phyloP scores from a whole-genome alignment of 2,329 filamentous ascomycete genomes.

The Pseudopithomyces maydicus region DNA sequence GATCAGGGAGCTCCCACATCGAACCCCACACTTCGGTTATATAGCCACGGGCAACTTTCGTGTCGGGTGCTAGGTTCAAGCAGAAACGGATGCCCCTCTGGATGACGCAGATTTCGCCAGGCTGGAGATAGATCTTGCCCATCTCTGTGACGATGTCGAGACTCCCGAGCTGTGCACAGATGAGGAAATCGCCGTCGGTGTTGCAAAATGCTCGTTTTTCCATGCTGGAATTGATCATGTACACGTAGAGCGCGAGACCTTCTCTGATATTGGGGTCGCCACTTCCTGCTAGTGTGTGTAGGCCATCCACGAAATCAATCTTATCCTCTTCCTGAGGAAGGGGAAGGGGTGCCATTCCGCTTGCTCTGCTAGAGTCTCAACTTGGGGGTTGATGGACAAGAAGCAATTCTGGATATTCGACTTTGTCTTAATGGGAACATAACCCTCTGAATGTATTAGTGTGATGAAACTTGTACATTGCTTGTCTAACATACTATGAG shows the following conservation, averaged over 20 bases:
- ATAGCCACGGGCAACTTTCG: conserved; percentile 43
- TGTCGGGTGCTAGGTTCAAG: conserved; percentile 38
- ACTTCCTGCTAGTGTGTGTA: conserved; percentile 56
- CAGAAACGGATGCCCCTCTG: conserved; percentile 47
- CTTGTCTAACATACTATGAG: conserved; percentile 38
- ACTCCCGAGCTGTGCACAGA: conserved; percentile 42
- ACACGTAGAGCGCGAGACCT: conserved; percentile 57
- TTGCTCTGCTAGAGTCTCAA: conserved; percentile 57
- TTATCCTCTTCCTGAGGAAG: conserved; percentile 42
- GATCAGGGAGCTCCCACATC: conserved; percentile 47
- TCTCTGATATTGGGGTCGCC: conserved; percentile 58
- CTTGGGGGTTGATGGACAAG: conserved; percentile 52
- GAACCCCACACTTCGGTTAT: conserved; percentile 49
- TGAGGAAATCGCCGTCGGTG: conserved; percentile 47
- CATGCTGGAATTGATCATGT: conserved; percentile 56
- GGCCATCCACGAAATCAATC: conserved; percentile 55
- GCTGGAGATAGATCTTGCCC: conserved; percentile 45
- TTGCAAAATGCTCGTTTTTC: conserved; percentile 53
- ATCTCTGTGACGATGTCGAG: conserved; percentile 48
- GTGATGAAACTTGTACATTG: background rate
- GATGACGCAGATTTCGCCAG: conserved; percentile 48
- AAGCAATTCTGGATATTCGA: conserved; percentile 51
- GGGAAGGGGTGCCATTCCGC: conserved; percentile 55
- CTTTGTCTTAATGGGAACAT: conserved; percentile 31
- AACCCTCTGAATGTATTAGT: conserved; percentile 29